Evolutionary conservation across 73 alveolate species (phyloP), one percentile per base, ranked within the genome.

Genomic region (Diophrys appendiculata): DNA sequence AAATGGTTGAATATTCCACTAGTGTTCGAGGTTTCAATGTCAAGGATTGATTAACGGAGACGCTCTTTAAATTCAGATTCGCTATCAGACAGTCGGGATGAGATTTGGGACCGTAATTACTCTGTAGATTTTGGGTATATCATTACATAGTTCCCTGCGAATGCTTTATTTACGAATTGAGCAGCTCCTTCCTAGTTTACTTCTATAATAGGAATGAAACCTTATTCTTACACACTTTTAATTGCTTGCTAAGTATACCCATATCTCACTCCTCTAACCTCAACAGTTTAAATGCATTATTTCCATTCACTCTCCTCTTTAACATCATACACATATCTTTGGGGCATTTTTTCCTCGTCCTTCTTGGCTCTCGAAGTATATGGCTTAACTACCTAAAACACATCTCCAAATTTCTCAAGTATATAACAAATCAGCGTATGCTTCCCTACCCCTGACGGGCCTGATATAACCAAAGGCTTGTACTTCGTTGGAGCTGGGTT

Each of bases 381-480:
- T 23, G 85, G 34, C 2, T 69, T 35, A 31, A 77, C 69, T 27
- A 25, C 28, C 26, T 86, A 91, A 60, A 92, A 92, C 28, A 88
- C 77, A 29, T 85, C 95, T 27, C 93, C 94, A 76, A 83, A 94
- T 33, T 89, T 79, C n/a, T 75, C 77, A 0, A 89, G 28, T 18
- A 94, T 83, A 60, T 80, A 72, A 25, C 84, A 73, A 29, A 87
- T 68, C 64, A 94, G 85, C 14, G 96, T 92, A 22, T 87, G 81
- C 76, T 92, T 91, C 11, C 98, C 98, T 0, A 94, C 98, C 27
- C 97, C 95, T 53, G 88, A 83, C 27, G 98, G 98, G 25, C 98
- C 98, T 2, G 88, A 91, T 55, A 94, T 82, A 22, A 93, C 90
- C 31, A 94, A 88, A 35, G 96, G 93, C 87, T 92, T 91, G 87